Percentiles rank a stretch among this genome's conserved stretches.
Conservation (phyloP, 2,329 filamentous ascomycete genomes). For the Botrytis squamosa region DNA sequence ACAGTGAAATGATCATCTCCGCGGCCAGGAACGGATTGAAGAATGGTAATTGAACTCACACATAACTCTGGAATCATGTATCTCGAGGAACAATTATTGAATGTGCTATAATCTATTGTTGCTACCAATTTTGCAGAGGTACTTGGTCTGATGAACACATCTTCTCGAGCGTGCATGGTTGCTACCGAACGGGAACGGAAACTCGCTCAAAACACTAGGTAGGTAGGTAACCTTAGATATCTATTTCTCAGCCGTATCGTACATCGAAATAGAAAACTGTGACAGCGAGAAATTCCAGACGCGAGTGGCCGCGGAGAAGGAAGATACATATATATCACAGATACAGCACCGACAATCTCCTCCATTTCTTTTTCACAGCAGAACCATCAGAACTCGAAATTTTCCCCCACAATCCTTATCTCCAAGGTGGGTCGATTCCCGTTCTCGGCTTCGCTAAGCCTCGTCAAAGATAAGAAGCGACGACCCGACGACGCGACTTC, state of each 20-base stretch:
- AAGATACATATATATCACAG: constrained; percentile 2
- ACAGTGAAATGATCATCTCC: constrained; percentile 7
- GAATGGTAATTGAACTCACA: neutral
- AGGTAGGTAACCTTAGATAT: too few relatives aligned
- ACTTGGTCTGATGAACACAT: neutral
- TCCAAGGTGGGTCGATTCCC: neutral
- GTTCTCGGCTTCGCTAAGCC: constrained; percentile 5
- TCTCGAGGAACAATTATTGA: neutral
- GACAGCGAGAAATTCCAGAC: neutral
- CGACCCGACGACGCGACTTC: neutral
- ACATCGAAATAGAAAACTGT: neutral
- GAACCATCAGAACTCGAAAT: neutral
- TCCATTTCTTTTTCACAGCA: neutral
- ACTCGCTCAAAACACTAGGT: neutral
- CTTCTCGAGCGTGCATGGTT: neutral
- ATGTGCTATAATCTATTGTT: neutral
- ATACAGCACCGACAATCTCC: neutral
- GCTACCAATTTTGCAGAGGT: too few relatives aligned
- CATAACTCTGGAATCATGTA: neutral
- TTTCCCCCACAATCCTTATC: constrained; percentile 15
- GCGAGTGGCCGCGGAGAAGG: constrained; percentile 10
- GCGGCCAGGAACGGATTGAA: neutral
- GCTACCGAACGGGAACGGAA: neutral
- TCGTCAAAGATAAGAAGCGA: constrained; percentile 17
- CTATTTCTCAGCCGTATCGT: too few relatives aligned